Conservation (phyloP, 331 rosid genomes). For the Phaseolus coccineus region DNA sequence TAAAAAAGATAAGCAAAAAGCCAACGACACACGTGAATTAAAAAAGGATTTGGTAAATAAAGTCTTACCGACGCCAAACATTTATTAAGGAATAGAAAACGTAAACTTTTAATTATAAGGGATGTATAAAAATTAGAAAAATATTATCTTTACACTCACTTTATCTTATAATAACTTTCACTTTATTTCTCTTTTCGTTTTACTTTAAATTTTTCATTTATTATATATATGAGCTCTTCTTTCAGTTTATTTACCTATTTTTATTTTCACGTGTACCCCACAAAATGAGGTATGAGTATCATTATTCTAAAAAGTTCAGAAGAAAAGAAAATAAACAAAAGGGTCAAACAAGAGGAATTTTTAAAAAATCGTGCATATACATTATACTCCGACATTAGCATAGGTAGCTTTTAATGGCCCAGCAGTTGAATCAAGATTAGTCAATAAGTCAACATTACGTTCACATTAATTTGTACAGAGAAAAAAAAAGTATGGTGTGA, state of each 20-base stretch:
- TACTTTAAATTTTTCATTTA: not conserved
- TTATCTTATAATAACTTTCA: not conserved
- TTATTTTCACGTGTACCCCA: not conserved
- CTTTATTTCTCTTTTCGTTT: not conserved
- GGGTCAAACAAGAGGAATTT: slow-evolving; percentile 35
- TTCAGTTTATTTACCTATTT: not conserved
- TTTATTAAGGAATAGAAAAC: not conserved
- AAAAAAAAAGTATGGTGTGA: not conserved
- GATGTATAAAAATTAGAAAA: not conserved
- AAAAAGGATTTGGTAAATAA: not conserved
- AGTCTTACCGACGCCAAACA: not conserved
- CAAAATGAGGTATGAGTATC: not conserved
- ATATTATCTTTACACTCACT: too few relatives aligned
- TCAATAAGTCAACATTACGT: slow-evolving; percentile 20
- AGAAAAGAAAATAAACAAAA: slow-evolving; percentile 8
- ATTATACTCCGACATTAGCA: slow-evolving; percentile 28
- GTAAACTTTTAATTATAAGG: not conserved
- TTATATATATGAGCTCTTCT: not conserved
- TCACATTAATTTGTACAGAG: slow-evolving; percentile 40
- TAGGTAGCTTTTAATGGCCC: slow-evolving; percentile 25
- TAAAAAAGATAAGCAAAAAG: slow-evolving; percentile 42
- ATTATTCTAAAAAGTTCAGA: not conserved
- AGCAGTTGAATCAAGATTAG: slow-evolving; percentile 9
- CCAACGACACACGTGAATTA: slow-evolving; percentile 38
- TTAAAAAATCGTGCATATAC: slow-evolving; percentile 45